Conservation (phyloP, 192 early-diverging fungal genomes). For the Spinellus fusiger region DNA sequence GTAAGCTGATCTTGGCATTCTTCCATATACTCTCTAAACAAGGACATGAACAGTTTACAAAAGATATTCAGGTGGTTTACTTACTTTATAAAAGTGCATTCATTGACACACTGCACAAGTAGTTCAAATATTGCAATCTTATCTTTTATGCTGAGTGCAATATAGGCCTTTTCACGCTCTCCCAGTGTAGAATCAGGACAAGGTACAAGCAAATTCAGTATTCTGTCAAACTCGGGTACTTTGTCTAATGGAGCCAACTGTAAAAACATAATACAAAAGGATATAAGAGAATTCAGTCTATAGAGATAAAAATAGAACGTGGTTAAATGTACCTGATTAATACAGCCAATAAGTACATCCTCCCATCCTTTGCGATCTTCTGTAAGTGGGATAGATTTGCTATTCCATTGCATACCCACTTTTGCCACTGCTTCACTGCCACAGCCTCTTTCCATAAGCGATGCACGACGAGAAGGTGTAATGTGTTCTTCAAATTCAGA, state of each 20-base stretch:
- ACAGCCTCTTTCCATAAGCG: conserved; percentile 9
- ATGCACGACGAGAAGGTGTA: background rate
- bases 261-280: background rate
- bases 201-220: conserved; percentile 39
- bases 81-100: conserved; percentile 50
- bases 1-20: conserved; percentile 61
- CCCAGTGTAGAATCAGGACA: conserved; percentile 29
- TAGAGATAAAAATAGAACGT: background rate
- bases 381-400: conserved; percentile 16
- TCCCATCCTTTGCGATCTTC: conserved; percentile 43
- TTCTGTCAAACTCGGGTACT: conserved; percentile 36
- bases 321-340: conserved; percentile 39
- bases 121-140: conserved; percentile 63
- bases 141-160: conserved; percentile 34
- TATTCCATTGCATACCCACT: conserved; percentile 42
- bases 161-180: conserved; percentile 38
- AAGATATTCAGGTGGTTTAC: background rate
- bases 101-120: conserved; percentile 51
- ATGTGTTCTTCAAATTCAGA: background rate
- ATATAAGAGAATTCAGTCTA: background rate
- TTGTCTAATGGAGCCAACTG: conserved; percentile 41
- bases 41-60: background rate
- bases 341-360: conserved; percentile 40
- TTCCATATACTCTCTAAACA: conserved; percentile 63
- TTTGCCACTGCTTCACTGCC: conserved; percentile 34